Conservation (phyloP, 2,329 filamentous ascomycete genomes). For the Hymenoscyphus fraxineus region DNA sequence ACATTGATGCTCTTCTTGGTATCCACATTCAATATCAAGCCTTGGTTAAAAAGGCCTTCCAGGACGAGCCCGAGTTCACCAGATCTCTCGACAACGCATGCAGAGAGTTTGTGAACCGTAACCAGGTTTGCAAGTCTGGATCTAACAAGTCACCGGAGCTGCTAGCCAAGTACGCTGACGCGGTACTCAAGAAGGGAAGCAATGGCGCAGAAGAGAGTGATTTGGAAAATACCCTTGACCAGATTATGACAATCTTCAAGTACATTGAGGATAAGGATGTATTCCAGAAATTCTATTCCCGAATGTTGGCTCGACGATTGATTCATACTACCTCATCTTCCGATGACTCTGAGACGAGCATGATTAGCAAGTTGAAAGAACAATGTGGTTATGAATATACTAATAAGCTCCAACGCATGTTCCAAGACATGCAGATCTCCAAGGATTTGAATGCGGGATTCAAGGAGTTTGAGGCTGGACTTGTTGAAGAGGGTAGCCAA, state of each 20-base stretch:
- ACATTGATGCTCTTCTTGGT: slow-evolving; percentile 90
- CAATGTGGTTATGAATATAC: slow-evolving; percentile 99
- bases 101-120: slow-evolving; percentile 96
- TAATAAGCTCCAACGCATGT: slow-evolving; percentile 99
- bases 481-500: slow-evolving; percentile 54
- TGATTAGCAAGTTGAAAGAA: slow-evolving; percentile 99
- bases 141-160: slow-evolving; percentile 94
- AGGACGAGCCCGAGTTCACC: slow-evolving; percentile 94
- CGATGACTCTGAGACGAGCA: slow-evolving; percentile 95
- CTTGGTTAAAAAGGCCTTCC: slow-evolving; percentile 88
- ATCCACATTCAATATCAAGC: slow-evolving; percentile 91
- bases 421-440: slow-evolving; percentile 98
- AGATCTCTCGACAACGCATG: slow-evolving; percentile 95
- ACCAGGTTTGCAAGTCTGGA: slow-evolving; percentile 89
- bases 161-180: slow-evolving; percentile 91
- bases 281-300: slow-evolving; percentile 98
- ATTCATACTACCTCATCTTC: slow-evolving; percentile 95
- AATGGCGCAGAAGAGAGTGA: slow-evolving; percentile 93
- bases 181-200: slow-evolving; percentile 85
- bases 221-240: slow-evolving; percentile 78
- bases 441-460: slow-evolving; percentile 93
- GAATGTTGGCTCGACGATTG: slow-evolving; percentile 89
- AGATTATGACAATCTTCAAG: slow-evolving; percentile 99
- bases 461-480: slow-evolving; percentile 68
- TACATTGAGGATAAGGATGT: slow-evolving; percentile 99